Base-by-base conservation (phyloP, 2,329 filamentous ascomycete genomes). In the Rhynchosporium agropyri region DNA sequence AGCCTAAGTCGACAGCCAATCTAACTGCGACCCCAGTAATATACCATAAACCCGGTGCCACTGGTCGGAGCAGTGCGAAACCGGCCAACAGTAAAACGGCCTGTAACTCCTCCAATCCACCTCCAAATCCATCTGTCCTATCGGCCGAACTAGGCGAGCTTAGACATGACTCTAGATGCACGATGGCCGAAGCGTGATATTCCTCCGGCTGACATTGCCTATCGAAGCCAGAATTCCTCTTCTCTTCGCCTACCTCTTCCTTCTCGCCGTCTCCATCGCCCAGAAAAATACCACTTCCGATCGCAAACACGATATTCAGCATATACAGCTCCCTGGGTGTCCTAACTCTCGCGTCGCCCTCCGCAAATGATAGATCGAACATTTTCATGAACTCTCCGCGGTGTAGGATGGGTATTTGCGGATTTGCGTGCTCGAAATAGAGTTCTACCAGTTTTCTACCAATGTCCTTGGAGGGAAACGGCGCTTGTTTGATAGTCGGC, bases 371-470 rank as follows among this genome's bases (percentile, higher is more conserved):
- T 51, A 86, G 84, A 60, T 96, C 89, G 74, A 97, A 90, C 78
- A 96, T 86, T 51, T 89, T 84, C 88, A 92, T 92, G 72, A 97
- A 98, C 70, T 97, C 92, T 38, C 84, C 88, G 43, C 91, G 87
- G 74, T 98, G 94, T 56, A 98, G 80, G 49, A 97, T 92, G 0
- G 94, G 94, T 68, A 97, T 96, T 76, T 98, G 94, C 4, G 94
- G 93, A 74, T 98, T 98, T 1, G 94, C 92, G 74, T 97, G 91
- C 77, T 97, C 92, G 75, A 98, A 98, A 76, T 97, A 98, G 43
- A 97, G 83, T 60, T 87, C 85, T 43, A 91, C 88, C 20, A 98
- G 82, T 64, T 86, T 84, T 60, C 84, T 77, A 0, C 88, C 94
- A 2, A 97, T 80, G 38, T 90, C 85, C 67, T 84, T 86, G 66